These are phyloP conservation scores for Erigeron canadensis DNA, from an alignment of 129 eudicot species.

Conservation along the genomic window DNA sequence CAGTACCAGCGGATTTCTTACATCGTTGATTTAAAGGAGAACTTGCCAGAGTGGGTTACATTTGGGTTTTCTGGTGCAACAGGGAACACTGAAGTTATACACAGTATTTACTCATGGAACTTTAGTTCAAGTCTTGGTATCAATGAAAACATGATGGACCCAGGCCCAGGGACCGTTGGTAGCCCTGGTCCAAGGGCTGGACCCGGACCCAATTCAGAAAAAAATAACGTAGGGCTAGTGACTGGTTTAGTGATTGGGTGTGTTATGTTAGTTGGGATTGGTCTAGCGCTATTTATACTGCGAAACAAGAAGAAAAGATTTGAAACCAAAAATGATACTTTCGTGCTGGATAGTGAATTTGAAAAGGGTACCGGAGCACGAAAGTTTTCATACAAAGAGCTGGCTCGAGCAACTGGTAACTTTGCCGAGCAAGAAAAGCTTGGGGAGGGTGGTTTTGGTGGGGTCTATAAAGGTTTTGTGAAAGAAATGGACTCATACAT, in stretches of 20 bases:
- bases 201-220: constrained; percentile 3
- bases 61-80: constrained; percentile 57
- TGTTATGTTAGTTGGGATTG: constrained; percentile 23
- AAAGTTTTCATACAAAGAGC: constrained; percentile 42
- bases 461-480: constrained; percentile 33
- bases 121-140: constrained; percentile 39
- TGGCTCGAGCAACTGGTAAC: constrained; percentile 40
- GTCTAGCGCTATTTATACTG: constrained; percentile 18
- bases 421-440: constrained; percentile 45
- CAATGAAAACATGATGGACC: constrained; percentile 22
- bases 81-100: constrained; percentile 30
- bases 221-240: constrained; percentile 21
- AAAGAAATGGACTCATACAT: constrained; percentile 33
- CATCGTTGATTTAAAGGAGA: constrained; percentile 40
- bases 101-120: constrained; percentile 45
- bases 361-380: constrained; percentile 40
- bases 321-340: constrained; percentile 8
- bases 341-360: constrained; percentile 36
- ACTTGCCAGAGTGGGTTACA: constrained; percentile 46
- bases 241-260: constrained; percentile 25
- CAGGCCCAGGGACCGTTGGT: neutral
- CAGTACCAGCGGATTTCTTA: constrained; percentile 26
- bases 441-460: constrained; percentile 47
- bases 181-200: neutral
- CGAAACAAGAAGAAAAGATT: constrained; percentile 23